phyloP scores from a whole-genome alignment of 2,329 filamentous ascomycete species.

The Coniochaeta hoffmannii region DNA sequence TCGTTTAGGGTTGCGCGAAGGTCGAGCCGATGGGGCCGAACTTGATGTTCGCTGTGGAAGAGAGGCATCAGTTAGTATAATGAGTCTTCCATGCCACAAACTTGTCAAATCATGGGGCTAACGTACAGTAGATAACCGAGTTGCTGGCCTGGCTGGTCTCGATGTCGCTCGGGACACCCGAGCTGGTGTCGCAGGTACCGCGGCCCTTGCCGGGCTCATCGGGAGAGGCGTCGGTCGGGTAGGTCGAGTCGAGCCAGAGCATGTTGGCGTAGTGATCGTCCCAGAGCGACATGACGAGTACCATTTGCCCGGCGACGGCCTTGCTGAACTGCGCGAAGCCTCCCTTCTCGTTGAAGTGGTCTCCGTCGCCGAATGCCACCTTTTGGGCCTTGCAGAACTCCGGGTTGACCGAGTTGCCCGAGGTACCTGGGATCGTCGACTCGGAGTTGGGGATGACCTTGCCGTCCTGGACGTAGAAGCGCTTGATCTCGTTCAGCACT shows the following conservation, averaged over 20 bases:
- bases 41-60: conserved; percentile 21
- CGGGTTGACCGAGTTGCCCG: conserved; percentile 35
- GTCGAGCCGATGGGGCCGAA: conserved; percentile 23
- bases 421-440: conserved; percentile 20
- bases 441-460: conserved; percentile 42
- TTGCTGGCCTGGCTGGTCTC: conserved; percentile 24
- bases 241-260: conserved; percentile 55
- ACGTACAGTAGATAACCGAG: conserved; percentile 28
- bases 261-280: conserved; percentile 56
- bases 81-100: background rate
- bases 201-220: conserved; percentile 31
- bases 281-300: conserved; percentile 54
- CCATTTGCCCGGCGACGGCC: conserved; percentile 48
- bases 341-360: conserved; percentile 42
- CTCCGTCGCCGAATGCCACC: conserved; percentile 41
- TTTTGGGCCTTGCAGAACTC: conserved; percentile 49
- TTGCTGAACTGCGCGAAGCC: conserved; percentile 46
- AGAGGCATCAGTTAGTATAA: background rate
- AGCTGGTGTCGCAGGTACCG: conserved; percentile 31
- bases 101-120: background rate
- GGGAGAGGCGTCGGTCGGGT: conserved; percentile 32
- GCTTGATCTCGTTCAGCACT: conserved; percentile 42
- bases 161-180: conserved; percentile 30
- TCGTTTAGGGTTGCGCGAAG: conserved; percentile 8
- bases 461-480: conserved; percentile 55